Evolutionary conservation across 225 moss, liverwort and hornwort species (phyloP).

Genomic region (Neckera pumila): DNA sequence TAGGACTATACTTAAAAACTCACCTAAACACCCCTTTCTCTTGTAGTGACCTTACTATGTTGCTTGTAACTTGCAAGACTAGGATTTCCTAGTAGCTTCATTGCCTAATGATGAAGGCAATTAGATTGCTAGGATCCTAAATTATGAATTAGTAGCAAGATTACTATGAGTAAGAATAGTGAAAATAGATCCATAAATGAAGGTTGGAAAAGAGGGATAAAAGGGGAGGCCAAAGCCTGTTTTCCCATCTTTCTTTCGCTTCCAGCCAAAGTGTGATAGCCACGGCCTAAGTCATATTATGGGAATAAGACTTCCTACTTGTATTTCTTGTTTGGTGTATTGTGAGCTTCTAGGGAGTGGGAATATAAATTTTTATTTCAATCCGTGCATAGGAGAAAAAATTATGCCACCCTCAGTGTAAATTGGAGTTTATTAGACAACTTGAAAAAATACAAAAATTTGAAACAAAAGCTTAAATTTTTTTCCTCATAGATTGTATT

Average conservation of each 20-base stretch:
- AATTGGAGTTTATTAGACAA: too few species aligned
- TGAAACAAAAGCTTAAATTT: too few species aligned
- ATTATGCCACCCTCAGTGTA: rapidly evolving
- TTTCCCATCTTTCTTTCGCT: background rate
- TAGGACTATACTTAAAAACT: too few species aligned
- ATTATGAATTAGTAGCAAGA: background rate
- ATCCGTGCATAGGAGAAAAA: too few species aligned
- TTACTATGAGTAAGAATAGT: background rate
- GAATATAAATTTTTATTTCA: too few species aligned
- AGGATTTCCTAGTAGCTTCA: background rate
- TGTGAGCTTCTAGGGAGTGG: too few species aligned
- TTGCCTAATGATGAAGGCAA: background rate
- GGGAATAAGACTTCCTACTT: background rate
- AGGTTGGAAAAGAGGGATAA: background rate
- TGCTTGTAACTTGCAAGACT: background rate
- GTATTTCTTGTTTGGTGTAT: background rate
- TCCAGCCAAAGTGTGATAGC: background rate
- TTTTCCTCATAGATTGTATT: too few species aligned
- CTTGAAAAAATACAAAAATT: too few species aligned
- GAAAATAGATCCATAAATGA: background rate
- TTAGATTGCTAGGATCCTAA: background rate
- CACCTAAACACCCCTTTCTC: too few species aligned
- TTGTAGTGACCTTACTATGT: too few species aligned
- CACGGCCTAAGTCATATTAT: background rate
- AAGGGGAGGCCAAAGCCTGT: background rate